A percentile compares a stretch with the other conserved stretches of the same genome.
phyloP scores from a whole-genome alignment of 768 basidiomycete genomes.

The Termitomyces sp. region DNA sequence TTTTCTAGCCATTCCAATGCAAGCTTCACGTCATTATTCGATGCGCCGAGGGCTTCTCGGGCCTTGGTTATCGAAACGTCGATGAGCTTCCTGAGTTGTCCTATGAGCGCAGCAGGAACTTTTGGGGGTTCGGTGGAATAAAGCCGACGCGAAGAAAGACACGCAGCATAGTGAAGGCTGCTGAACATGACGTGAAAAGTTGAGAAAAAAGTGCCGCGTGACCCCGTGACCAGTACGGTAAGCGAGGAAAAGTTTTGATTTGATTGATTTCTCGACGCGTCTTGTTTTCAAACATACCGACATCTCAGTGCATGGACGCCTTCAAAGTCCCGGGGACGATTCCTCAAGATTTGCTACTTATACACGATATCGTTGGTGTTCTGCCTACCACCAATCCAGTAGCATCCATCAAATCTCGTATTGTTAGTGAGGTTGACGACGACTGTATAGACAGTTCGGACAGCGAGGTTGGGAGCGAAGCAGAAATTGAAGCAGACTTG shows the following conservation, averaged over 20 bases:
- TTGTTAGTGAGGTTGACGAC: slow-evolving; percentile 17
- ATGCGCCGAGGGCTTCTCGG: slow-evolving; percentile 75
- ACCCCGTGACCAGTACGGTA: slow-evolving; percentile 11
- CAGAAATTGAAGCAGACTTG: slow-evolving; percentile 69
- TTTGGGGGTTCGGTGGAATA: slow-evolving; percentile 57
- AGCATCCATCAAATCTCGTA: background rate
- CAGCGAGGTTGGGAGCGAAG: slow-evolving; percentile 57
- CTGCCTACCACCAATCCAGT: background rate
- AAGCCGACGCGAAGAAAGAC: slow-evolving; percentile 25
- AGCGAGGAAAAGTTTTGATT: slow-evolving; percentile 8
- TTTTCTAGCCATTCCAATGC: slow-evolving; percentile 82
- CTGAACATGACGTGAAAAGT: slow-evolving; percentile 15
- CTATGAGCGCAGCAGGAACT: slow-evolving; percentile 73
- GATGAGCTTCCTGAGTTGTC: slow-evolving; percentile 77
- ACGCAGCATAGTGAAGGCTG: slow-evolving; percentile 14
- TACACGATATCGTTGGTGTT: slow-evolving; percentile 58
- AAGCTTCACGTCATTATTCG: slow-evolving; percentile 66
- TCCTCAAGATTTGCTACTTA: slow-evolving; percentile 74
- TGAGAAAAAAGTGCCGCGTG: slow-evolving; percentile 16
- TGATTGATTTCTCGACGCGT: slow-evolving; percentile 11
- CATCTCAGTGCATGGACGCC: slow-evolving; percentile 32
- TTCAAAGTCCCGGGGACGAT: slow-evolving; percentile 63
- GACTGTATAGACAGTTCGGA: slow-evolving; percentile 57
- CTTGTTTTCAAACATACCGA: no score
- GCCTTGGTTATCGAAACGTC: slow-evolving; percentile 87